These are phyloP conservation scores for Nothophoma quercina DNA, from an alignment of 2,329 filamentous ascomycete genomes.

Conservation along the genomic window DNA sequence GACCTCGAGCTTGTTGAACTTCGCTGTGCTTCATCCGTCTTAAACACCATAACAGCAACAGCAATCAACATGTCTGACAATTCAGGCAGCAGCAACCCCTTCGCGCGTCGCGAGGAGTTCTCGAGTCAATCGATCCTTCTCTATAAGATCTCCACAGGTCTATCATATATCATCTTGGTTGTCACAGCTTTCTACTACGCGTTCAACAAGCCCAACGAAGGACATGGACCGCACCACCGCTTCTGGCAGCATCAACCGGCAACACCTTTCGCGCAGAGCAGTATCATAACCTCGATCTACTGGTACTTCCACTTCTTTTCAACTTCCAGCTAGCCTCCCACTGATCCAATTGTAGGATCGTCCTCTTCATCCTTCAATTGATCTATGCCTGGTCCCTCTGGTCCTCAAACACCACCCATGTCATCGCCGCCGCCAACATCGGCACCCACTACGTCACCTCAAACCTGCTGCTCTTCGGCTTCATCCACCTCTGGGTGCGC, in stretches of 20 bases:
- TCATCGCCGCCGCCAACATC: slow-evolving; percentile 76
- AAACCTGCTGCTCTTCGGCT: slow-evolving; percentile 83
- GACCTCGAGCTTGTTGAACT: too few relatives aligned
- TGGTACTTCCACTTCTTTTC: slow-evolving; percentile 62
- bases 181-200: slow-evolving; percentile 78
- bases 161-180: slow-evolving; percentile 78
- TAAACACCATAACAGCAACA: not conserved
- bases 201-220: slow-evolving; percentile 69
- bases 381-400: slow-evolving; percentile 81
- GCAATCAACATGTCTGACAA: slow-evolving; percentile 6
- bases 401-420: slow-evolving; percentile 67
- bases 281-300: slow-evolving; percentile 71
- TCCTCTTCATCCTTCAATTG: slow-evolving; percentile 77
- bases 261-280: slow-evolving; percentile 80
- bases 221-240: slow-evolving; percentile 60
- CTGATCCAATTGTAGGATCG: slow-evolving; percentile 60
- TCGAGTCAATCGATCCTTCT: slow-evolving; percentile 66
- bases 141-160: slow-evolving; percentile 77
- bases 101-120: slow-evolving; percentile 73
- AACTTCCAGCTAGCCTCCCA: not conserved
- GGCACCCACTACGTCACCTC: slow-evolving; percentile 85
- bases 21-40: not conserved
- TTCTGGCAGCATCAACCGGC: slow-evolving; percentile 79
- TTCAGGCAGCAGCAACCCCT: slow-evolving; percentile 70
- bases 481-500: slow-evolving; percentile 83